Evolutionary conservation across 129 eudicot genomes (phyloP).

Genomic region (Scalesia atractyloides): DNA sequence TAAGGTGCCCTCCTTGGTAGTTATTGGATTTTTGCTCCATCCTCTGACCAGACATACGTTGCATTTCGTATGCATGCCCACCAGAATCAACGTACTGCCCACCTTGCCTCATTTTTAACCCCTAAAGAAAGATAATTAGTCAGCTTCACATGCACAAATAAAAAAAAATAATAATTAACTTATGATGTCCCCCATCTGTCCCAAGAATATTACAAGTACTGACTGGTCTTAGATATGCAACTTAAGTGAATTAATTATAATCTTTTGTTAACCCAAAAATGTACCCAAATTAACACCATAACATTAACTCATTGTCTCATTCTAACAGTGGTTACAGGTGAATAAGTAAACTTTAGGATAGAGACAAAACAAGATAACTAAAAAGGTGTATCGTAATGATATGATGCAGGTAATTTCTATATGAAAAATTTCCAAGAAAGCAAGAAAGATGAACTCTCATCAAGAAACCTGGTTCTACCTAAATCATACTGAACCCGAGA

Average conservation of each 20-base stretch:
- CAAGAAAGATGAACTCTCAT: no score
- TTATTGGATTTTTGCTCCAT: constrained; percentile 49
- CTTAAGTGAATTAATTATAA: not conserved
- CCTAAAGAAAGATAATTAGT: constrained; percentile 23
- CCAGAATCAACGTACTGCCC: constrained; percentile 50
- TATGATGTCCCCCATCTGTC: not conserved
- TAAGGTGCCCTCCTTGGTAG: constrained; percentile 44
- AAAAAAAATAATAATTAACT: not conserved
- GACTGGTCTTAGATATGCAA: not conserved
- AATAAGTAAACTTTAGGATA: not conserved
- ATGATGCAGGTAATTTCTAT: not conserved
- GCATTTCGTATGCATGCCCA: constrained; percentile 50
- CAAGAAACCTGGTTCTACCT: not conserved
- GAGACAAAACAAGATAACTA: not conserved
- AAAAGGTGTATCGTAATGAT: not conserved
- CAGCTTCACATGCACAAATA: constrained; percentile 5
- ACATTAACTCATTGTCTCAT: not conserved
- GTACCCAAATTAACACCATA: not conserved
- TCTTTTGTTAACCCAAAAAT: not conserved
- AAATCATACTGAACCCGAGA: not conserved
- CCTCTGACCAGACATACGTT: constrained; percentile 53
- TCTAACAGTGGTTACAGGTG: not conserved
- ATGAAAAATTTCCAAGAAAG: not conserved
- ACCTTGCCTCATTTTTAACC: constrained; percentile 48
- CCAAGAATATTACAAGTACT: not conserved